Conservation (phyloP, 2,329 filamentous ascomycete species). For the Lecanicillium sp. region DNA sequence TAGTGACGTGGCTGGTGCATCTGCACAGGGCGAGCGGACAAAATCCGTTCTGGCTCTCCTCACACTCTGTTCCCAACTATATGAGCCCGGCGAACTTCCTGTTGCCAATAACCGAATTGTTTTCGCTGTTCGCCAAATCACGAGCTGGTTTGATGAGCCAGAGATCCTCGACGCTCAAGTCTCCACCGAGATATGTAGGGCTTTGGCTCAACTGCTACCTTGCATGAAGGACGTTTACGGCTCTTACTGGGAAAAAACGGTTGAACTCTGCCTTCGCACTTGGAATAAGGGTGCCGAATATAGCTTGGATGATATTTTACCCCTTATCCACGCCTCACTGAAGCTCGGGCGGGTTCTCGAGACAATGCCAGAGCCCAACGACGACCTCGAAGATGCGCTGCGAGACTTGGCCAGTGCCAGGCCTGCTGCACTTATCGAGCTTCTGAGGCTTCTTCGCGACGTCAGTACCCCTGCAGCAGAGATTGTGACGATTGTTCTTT, state of each 20-base stretch:
- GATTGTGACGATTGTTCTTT: slow-evolving; percentile 70
- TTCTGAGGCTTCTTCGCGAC: slow-evolving; percentile 51
- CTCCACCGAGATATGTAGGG: slow-evolving; percentile 48
- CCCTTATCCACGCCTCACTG: slow-evolving; percentile 65
- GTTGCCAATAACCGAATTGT: slow-evolving; percentile 65
- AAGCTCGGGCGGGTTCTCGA: slow-evolving; percentile 62
- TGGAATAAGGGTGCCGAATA: slow-evolving; percentile 47
- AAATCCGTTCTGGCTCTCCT: slow-evolving; percentile 47
- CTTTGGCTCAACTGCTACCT: slow-evolving; percentile 58
- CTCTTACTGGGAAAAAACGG: slow-evolving; percentile 69
- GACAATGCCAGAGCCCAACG: slow-evolving; percentile 66
- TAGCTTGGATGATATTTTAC: slow-evolving; percentile 43
- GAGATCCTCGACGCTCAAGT: slow-evolving; percentile 38
- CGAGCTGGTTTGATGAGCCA: slow-evolving; percentile 59
- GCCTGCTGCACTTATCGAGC: slow-evolving; percentile 51
- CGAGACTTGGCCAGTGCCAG: slow-evolving; percentile 52
- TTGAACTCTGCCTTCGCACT: slow-evolving; percentile 52
- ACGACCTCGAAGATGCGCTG: slow-evolving; percentile 75
- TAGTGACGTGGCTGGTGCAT: slow-evolving; percentile 52
- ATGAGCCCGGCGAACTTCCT: slow-evolving; percentile 46
- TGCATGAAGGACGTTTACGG: slow-evolving; percentile 79
- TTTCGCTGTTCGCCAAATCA: slow-evolving; percentile 75
- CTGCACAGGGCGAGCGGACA: slow-evolving; percentile 37
- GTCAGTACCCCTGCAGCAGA: slow-evolving; percentile 57
- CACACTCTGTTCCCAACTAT: slow-evolving; percentile 46